Evolutionary conservation across 1,284 basidiomycete species (phyloP).

Genomic region (Phellopilus nigrolimitatus): DNA sequence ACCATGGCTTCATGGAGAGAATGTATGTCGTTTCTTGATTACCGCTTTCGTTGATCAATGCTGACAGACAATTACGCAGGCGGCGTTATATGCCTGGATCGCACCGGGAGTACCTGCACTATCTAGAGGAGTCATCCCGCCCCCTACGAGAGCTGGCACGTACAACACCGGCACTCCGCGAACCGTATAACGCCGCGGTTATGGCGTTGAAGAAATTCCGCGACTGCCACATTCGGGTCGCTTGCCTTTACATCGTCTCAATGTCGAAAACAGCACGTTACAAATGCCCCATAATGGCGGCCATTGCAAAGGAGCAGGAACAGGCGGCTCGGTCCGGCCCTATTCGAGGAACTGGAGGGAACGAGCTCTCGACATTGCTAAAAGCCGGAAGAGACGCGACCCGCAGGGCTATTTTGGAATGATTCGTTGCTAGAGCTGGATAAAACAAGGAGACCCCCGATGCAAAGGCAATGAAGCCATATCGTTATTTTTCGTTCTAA

Average conservation of each 20-base stretch:
- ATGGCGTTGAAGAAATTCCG: slow-evolving; percentile 76
- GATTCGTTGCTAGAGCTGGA: neutral
- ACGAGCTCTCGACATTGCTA: slow-evolving; percentile 72
- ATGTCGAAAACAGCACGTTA: slow-evolving; percentile 54
- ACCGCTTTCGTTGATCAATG: neutral
- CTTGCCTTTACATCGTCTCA: slow-evolving; percentile 79
- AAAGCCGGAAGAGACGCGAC: slow-evolving; percentile 90
- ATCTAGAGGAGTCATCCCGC: slow-evolving; percentile 44
- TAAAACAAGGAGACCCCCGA: neutral
- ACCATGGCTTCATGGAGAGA: slow-evolving; percentile 74
- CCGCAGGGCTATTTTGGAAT: slow-evolving; percentile 43
- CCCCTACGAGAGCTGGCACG: slow-evolving; percentile 57
- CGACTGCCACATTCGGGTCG: slow-evolving; percentile 86
- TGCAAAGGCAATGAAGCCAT: neutral
- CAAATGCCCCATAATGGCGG: slow-evolving; percentile 49
- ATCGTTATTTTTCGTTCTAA: neutral
- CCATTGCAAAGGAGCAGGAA: slow-evolving; percentile 42
- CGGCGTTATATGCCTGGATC: slow-evolving; percentile 76
- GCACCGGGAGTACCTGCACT: slow-evolving; percentile 62
- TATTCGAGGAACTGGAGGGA: slow-evolving; percentile 86
- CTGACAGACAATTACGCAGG: slow-evolving; percentile 7
- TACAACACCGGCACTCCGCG: slow-evolving; percentile 49
- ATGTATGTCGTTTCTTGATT: slow-evolving; percentile 38
- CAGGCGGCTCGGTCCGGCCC: slow-evolving; percentile 38
- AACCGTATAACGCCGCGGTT: slow-evolving; percentile 79